Conservation (phyloP, 129 eudicot species). For the Centrapalus pauciflorus region DNA sequence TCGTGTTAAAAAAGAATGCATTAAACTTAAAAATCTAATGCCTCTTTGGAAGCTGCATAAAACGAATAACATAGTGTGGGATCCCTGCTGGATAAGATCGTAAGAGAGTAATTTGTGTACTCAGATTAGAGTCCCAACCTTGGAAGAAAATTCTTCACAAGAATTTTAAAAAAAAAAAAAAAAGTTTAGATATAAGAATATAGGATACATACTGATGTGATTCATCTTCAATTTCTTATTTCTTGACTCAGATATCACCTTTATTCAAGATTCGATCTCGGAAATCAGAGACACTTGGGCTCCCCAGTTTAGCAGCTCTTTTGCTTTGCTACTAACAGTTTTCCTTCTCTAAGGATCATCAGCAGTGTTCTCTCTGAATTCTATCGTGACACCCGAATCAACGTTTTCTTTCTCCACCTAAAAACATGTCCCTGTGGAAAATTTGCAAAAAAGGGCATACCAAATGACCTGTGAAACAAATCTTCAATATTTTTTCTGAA, state of each 20-base stretch:
- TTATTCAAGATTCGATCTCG: constrained; percentile 70
- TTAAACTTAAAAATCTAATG: neutral
- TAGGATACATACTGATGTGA: constrained; percentile 26
- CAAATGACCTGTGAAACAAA: no score
- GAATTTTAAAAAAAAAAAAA: no score
- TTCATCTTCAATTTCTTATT: constrained; percentile 13
- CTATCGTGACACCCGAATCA: constrained; percentile 68
- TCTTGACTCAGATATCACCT: constrained; percentile 63
- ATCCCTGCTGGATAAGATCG: neutral
- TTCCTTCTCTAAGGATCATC: constrained; percentile 86
- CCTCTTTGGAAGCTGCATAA: constrained; percentile 9
- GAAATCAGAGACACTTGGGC: constrained; percentile 66
- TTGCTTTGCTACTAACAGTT: constrained; percentile 78
- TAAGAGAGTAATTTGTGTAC: neutral
- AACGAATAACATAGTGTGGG: constrained; percentile 8
- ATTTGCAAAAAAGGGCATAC: no score
- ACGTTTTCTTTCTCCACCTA: constrained; percentile 75
- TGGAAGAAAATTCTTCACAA: neutral
- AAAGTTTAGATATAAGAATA: constrained; percentile 19
- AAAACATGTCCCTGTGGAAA: no score
- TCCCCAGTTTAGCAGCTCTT: constrained; percentile 74
- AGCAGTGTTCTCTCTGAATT: constrained; percentile 62
- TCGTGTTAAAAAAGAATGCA: constrained; percentile 2
- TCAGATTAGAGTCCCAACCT: neutral
- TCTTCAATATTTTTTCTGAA: no score